Conservation (phyloP, 768 basidiomycete species). For the Clavulina sp. region DNA sequence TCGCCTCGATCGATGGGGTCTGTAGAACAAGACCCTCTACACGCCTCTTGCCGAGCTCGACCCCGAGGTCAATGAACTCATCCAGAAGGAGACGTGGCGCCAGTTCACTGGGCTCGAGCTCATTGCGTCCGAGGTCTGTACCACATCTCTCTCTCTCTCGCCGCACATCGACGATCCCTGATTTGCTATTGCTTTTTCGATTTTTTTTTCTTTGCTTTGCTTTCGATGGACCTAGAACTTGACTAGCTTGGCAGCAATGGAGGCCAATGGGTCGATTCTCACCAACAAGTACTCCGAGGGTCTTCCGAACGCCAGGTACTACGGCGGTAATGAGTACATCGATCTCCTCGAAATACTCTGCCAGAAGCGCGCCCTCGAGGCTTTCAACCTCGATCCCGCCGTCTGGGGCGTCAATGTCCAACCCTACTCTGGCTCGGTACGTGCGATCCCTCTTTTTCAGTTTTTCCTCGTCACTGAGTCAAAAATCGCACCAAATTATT, state of each 20-base stretch:
- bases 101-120: constrained; percentile 96
- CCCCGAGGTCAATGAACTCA: constrained; percentile 90
- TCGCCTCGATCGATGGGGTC: not conserved
- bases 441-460: constrained; percentile 19
- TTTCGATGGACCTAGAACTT: too few species aligned
- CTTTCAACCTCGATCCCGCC: constrained; percentile 83
- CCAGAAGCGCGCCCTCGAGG: constrained; percentile 87
- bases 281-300: constrained; percentile 99
- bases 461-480: too few species aligned
- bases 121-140: constrained; percentile 86
- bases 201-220: not conserved
- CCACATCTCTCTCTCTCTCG: constrained; percentile 7
- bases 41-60: constrained; percentile 75
- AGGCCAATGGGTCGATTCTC: constrained; percentile 95
- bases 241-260: constrained; percentile 89
- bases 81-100: constrained; percentile 98
- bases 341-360: constrained; percentile 91
- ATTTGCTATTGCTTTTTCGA: not conserved
- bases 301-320: constrained; percentile 92
- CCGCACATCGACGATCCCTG: not conserved
- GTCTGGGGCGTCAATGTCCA: constrained; percentile 99
- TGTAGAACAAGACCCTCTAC: constrained; percentile 84
- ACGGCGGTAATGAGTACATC: constrained; percentile 94
- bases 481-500: not conserved
- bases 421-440: constrained; percentile 84